Percentiles rank a stretch among this genome's conserved stretches.
Conservation (phyloP, 1,284 basidiomycete species). For the Xanthoconium separans region DNA sequence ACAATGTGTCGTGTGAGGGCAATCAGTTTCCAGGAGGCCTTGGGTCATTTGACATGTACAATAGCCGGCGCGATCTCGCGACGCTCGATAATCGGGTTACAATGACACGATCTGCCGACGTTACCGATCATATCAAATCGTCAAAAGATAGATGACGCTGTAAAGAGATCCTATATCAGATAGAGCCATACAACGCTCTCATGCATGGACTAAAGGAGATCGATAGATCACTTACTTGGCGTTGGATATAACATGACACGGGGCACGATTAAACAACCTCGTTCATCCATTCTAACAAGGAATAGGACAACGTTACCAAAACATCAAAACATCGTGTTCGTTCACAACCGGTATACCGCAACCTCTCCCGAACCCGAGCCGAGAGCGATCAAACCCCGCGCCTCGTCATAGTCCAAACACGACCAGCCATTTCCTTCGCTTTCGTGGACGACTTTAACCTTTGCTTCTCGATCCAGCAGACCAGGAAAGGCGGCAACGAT, state of each 20-base stretch:
- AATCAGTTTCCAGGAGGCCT: not conserved
- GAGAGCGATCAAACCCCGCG: constrained; percentile 48
- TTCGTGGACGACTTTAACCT: constrained; percentile 28
- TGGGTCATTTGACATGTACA: not conserved
- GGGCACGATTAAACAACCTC: not conserved
- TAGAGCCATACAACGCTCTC: constrained; percentile 3
- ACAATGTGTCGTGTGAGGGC: too few relatives aligned
- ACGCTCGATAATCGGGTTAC: not conserved
- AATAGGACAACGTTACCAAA: constrained; percentile 4
- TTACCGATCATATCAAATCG: constrained; percentile 8
- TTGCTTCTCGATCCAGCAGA: constrained; percentile 28
- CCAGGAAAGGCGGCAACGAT: constrained; percentile 51
- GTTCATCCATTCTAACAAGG: constrained; percentile 4
- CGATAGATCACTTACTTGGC: constrained; percentile 11
- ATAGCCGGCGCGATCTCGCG: too few relatives aligned
- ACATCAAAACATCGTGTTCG: not conserved
- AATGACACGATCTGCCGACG: constrained; percentile 12
- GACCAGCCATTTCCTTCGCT: constrained; percentile 46
- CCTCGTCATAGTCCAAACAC: constrained; percentile 58
- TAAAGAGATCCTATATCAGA: constrained; percentile 16
- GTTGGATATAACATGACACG: not conserved
- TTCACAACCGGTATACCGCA: constrained; percentile 42
- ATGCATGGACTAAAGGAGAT: not conserved
- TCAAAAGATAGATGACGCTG: not conserved
- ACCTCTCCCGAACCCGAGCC: constrained; percentile 49